A percentile compares a stretch with the other conserved stretches of the same genome.
These are phyloP conservation scores for Candida jianshihensis DNA, from an alignment of 805 yeast species.

Conservation along the genomic window DNA sequence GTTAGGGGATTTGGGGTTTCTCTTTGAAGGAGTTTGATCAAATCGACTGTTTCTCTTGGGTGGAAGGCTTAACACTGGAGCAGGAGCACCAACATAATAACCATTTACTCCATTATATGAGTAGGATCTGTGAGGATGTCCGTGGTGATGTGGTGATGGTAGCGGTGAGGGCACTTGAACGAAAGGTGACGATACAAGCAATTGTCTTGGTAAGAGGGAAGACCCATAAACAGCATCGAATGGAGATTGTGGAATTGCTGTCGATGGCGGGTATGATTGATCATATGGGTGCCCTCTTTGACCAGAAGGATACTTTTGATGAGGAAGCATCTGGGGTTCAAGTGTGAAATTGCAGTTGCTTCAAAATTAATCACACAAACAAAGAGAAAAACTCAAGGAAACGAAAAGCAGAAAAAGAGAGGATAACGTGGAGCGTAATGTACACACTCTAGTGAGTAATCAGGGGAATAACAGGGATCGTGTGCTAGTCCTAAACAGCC, in stretches of 20 bases:
- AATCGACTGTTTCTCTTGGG: slow-evolving; percentile 11
- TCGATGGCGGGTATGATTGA: background rate
- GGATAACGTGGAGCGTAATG: too few species aligned
- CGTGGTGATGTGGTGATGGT: slow-evolving; percentile 14
- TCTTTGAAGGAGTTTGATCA: slow-evolving; percentile 1
- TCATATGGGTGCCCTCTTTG: slow-evolving; percentile 6
- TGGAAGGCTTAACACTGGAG: slow-evolving; percentile 16
- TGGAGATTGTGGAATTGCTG: slow-evolving; percentile 40
- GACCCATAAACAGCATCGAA: slow-evolving; percentile 54
- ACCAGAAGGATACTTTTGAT: slow-evolving; percentile 19
- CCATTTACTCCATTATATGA: slow-evolving; percentile 4
- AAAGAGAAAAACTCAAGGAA: too few species aligned
- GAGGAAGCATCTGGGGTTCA: slow-evolving; percentile 15
- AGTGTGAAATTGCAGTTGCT: too few species aligned
- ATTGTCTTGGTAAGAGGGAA: slow-evolving; percentile 56
- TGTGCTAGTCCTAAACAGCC: too few species aligned
- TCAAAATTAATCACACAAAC: too few species aligned
- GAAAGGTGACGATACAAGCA: slow-evolving; percentile 55
- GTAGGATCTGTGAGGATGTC: slow-evolving; percentile 8
- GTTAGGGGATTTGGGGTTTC: background rate
- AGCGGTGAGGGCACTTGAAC: slow-evolving; percentile 35
- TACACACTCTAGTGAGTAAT: too few species aligned
- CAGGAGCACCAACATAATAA: slow-evolving; percentile 13
- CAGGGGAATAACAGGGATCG: too few species aligned
- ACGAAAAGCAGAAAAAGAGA: too few species aligned